Percentiles rank a stretch among this genome's conserved stretches.
Evolutionary conservation across 768 basidiomycete species (phyloP).

Genomic region (Phylloporus arenicola): DNA sequence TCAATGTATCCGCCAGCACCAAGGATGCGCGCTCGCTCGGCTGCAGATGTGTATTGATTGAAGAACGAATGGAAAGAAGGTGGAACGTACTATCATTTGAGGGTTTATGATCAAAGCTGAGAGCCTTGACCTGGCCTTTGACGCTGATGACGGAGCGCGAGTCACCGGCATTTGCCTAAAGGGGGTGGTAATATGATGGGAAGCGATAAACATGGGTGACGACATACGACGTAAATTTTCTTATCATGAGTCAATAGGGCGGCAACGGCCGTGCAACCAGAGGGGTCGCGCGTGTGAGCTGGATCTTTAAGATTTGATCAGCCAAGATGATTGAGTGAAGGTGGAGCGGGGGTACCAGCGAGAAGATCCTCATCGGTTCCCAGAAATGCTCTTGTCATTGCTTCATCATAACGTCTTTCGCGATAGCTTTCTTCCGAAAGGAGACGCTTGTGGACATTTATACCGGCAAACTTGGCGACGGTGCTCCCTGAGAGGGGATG

Average conservation of each 20-base stretch:
- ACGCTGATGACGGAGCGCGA: conserved; percentile 84
- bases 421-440: conserved; percentile 67
- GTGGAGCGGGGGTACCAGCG: conserved; percentile 49
- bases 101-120: conserved; percentile 96
- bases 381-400: conserved; percentile 85
- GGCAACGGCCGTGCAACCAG: conserved; percentile 94
- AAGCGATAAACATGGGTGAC: conserved; percentile 4
- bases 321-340: background rate
- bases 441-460: conserved; percentile 76
- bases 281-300: conserved; percentile 82
- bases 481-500: conserved; percentile 51
- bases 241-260: conserved; percentile 73
- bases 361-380: conserved; percentile 93
- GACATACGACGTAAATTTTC: conserved; percentile 73
- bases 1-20: conserved; percentile 95
- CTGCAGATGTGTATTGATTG: conserved; percentile 34
- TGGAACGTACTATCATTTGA: conserved; percentile 64
- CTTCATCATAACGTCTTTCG: conserved; percentile 62
- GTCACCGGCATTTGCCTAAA: conserved; percentile 95
- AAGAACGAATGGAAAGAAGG: background rate
- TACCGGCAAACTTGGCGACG: conserved; percentile 84
- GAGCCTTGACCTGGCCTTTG: conserved; percentile 79
- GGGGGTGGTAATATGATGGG: background rate
- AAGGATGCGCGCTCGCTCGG: conserved; percentile 79
- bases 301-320: conserved; percentile 51